phyloP scores from a whole-genome alignment of 2,329 filamentous ascomycete genomes.

The Diaporthe caulivora region DNA sequence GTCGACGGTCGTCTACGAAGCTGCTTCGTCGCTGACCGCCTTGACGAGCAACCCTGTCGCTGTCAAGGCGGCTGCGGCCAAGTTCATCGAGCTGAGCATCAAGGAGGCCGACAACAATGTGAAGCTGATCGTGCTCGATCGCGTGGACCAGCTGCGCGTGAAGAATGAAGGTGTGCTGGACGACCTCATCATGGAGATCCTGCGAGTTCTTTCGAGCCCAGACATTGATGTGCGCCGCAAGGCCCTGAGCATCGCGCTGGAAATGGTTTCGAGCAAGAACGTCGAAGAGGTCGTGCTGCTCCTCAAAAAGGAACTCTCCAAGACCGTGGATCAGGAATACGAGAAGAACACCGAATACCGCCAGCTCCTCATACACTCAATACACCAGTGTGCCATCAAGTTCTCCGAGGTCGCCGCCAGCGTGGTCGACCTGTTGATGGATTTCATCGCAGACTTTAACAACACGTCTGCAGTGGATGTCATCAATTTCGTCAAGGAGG shows the following conservation, averaged over 20 bases:
- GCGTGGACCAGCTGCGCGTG: slow-evolving; percentile 87
- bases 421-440: slow-evolving; percentile 97
- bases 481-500: slow-evolving; percentile 98
- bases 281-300: slow-evolving; percentile 97
- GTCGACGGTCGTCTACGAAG: slow-evolving; percentile 97
- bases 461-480: slow-evolving; percentile 97
- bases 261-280: slow-evolving; percentile 99
- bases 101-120: slow-evolving; percentile 99
- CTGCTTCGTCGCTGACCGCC: slow-evolving; percentile 92
- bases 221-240: slow-evolving; percentile 97
- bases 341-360: slow-evolving; percentile 98
- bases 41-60: slow-evolving; percentile 97
- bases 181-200: slow-evolving; percentile 95
- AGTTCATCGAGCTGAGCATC: slow-evolving; percentile 97
- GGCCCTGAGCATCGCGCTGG: slow-evolving; percentile 88
- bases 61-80: slow-evolving; percentile 94
- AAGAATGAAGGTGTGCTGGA: slow-evolving; percentile 93
- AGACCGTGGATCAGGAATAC: slow-evolving; percentile 98
- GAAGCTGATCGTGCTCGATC: slow-evolving; percentile 96
- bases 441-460: slow-evolving; percentile 98
- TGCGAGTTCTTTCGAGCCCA: slow-evolving; percentile 93
- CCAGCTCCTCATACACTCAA: slow-evolving; percentile 94
- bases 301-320: slow-evolving; percentile 96
- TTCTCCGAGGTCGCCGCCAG: slow-evolving; percentile 98
- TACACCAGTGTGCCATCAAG: slow-evolving; percentile 98